phyloP scores from a whole-genome alignment of 2,329 filamentous ascomycete genomes.

The Sarocladiaceae sp. region DNA sequence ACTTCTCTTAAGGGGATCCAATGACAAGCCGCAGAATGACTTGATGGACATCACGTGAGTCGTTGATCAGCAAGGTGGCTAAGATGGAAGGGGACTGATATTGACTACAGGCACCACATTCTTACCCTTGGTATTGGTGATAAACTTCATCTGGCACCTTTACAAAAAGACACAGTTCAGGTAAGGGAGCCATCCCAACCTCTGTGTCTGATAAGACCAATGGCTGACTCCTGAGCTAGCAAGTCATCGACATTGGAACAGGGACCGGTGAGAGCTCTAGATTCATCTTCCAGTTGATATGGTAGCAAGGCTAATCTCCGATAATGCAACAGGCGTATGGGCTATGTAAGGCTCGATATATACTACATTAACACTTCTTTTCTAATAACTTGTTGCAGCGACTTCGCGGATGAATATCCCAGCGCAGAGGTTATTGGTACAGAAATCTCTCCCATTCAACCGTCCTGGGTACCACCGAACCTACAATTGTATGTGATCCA shows the following conservation, averaged over 20 bases:
- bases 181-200: slow-evolving; percentile 1
- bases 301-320: background rate
- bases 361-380: background rate
- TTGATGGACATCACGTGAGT: slow-evolving; percentile 25
- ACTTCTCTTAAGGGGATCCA: slow-evolving; percentile 16
- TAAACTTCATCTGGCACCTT: slow-evolving; percentile 15
- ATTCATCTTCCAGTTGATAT: background rate
- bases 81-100: background rate
- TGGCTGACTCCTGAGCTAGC: background rate
- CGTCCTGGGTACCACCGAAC: slow-evolving; percentile 46
- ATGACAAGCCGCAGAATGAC: slow-evolving; percentile 26
- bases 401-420: slow-evolving; percentile 27
- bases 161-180: slow-evolving; percentile 12
- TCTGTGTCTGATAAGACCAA: background rate
- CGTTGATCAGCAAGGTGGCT: background rate
- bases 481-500: slow-evolving; percentile 11
- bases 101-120: slow-evolving; percentile 18
- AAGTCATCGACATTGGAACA: slow-evolving; percentile 45
- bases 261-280: slow-evolving; percentile 33
- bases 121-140: slow-evolving; percentile 19
- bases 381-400: slow-evolving; percentile 25
- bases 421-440: slow-evolving; percentile 25
- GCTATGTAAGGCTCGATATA: slow-evolving; percentile 29
- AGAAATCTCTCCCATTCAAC: slow-evolving; percentile 32
- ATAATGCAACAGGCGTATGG: slow-evolving; percentile 40